Evolutionary conservation across 108 stramenopile genomes (phyloP).

Genomic region (Discostella stelligeroides): DNA sequence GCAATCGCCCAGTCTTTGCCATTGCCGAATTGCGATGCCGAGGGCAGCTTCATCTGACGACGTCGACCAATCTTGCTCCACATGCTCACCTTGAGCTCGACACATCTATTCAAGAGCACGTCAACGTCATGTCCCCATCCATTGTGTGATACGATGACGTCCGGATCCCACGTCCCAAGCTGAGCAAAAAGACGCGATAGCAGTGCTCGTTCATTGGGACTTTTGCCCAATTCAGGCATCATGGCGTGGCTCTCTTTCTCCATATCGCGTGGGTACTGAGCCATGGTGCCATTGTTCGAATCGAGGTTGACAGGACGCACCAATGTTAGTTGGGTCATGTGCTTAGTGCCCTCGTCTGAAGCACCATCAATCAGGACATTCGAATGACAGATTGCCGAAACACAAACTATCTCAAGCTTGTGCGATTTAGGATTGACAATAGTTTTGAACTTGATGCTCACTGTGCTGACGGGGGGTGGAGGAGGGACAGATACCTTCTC

Average conservation of each 20-base stretch:
- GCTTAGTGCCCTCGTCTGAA: slow-evolving; percentile 54
- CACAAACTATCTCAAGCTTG: slow-evolving; percentile 94
- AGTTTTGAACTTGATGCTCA: slow-evolving; percentile 95
- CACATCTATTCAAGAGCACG: slow-evolving; percentile 90
- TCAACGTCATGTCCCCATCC: slow-evolving; percentile 97
- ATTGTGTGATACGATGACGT: slow-evolving; percentile 97
- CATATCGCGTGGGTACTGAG: slow-evolving; percentile 82
- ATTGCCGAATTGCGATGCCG: slow-evolving; percentile 55
- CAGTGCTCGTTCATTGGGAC: slow-evolving; percentile 94
- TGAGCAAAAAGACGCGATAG: slow-evolving; percentile 79
- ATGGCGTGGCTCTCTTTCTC: slow-evolving; percentile 57
- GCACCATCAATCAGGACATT: slow-evolving; percentile 82
- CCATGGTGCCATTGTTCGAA: slow-evolving; percentile 36
- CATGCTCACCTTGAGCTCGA: slow-evolving; percentile 82
- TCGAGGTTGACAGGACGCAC: slow-evolving; percentile 72
- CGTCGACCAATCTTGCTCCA: slow-evolving; percentile 98
- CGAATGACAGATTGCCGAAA: slow-evolving; percentile 89
- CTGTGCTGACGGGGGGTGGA: slow-evolving; percentile 82
- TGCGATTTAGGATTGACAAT: slow-evolving; percentile 94
- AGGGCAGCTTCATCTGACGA: slow-evolving; percentile 73
- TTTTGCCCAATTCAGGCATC: slow-evolving; percentile 79
- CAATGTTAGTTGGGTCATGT: slow-evolving; percentile 79
- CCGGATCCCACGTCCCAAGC: slow-evolving; percentile 95
- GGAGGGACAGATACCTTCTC: slow-evolving; percentile 52
- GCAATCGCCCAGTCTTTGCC: slow-evolving; percentile 84